Evolutionary conservation across 306 rosid genomes (phyloP).

Genomic region (Parietaria judaica): DNA sequence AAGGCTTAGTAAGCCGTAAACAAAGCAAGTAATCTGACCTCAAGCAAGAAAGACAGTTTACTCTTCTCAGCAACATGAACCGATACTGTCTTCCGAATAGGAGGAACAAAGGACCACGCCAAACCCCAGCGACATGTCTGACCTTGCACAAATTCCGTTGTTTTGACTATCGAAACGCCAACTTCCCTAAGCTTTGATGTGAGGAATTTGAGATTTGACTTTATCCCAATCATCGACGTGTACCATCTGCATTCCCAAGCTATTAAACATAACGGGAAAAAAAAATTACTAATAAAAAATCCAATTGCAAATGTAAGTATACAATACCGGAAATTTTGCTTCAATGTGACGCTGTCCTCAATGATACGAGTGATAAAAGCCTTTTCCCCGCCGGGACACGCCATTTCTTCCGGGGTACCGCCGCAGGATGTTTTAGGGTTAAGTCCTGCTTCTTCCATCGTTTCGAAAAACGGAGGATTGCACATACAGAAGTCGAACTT

Average conservation of each 20-base stretch:
- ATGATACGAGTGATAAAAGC: slow-evolving; percentile 69
- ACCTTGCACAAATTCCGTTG: slow-evolving; percentile 91
- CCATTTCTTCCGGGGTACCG: slow-evolving; percentile 74
- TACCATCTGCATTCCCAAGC: slow-evolving; percentile 53
- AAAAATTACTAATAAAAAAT: background rate
- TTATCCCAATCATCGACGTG: slow-evolving; percentile 76
- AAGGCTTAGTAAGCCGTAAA: background rate
- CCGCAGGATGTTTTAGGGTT: slow-evolving; percentile 89
- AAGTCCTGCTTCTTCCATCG: slow-evolving; percentile 75
- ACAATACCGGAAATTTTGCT: slow-evolving; percentile 50
- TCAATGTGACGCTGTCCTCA: slow-evolving; percentile 60
- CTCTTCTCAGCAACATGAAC: slow-evolving; percentile 40
- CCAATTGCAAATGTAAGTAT: slow-evolving; percentile 1
- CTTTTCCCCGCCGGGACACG: slow-evolving; percentile 82
- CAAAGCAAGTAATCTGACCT: slow-evolving; percentile 19
- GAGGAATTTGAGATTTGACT: slow-evolving; percentile 47
- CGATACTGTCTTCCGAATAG: slow-evolving; percentile 34
- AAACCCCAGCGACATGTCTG: slow-evolving; percentile 80
- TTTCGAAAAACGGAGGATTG: slow-evolving; percentile 87
- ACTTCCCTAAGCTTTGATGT: slow-evolving; percentile 63
- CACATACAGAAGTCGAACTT: slow-evolving; percentile 95
- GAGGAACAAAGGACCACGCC: slow-evolving; percentile 90
- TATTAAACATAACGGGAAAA: slow-evolving; percentile 2
- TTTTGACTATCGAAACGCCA: slow-evolving; percentile 73
- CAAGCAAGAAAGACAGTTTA: slow-evolving; percentile 60